Conservation (phyloP, 805 yeast genomes). For the Saccharomycopsis sp. region DNA sequence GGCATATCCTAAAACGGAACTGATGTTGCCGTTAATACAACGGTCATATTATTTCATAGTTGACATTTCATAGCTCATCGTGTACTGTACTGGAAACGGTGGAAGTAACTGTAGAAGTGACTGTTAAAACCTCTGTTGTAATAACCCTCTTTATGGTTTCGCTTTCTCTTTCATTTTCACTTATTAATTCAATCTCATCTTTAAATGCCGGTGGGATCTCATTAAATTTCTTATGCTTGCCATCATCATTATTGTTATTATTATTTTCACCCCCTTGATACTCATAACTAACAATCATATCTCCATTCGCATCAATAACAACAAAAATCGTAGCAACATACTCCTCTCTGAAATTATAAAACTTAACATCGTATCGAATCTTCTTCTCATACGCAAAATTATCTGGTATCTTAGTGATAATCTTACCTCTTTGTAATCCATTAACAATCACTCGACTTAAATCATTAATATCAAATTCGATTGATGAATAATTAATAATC, state of each 20-base stretch:
- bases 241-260: background rate
- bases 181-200: background rate
- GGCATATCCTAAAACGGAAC: too few relatives aligned
- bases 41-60: too few relatives aligned
- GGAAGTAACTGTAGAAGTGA: too few relatives aligned
- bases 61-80: too few relatives aligned
- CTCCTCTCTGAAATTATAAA: constrained; percentile 4
- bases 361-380: background rate
- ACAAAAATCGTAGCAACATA: constrained; percentile 4
- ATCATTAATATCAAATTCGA: background rate
- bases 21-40: too few relatives aligned
- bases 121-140: too few relatives aligned
- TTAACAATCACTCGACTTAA: background rate
- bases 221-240: constrained; percentile 1
- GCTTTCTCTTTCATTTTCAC: background rate
- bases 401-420: background rate
- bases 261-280: background rate
- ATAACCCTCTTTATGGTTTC: background rate
- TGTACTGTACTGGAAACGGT: too few relatives aligned
- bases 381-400: background rate
- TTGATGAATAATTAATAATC: background rate
- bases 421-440: background rate
- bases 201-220: background rate
- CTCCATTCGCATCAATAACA: background rate
- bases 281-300: background rate